Percentiles rank a stretch among this genome's conserved stretches.
Conservation (phyloP, 768 basidiomycete species). For the Sistotremastrum niveocremeum region DNA sequence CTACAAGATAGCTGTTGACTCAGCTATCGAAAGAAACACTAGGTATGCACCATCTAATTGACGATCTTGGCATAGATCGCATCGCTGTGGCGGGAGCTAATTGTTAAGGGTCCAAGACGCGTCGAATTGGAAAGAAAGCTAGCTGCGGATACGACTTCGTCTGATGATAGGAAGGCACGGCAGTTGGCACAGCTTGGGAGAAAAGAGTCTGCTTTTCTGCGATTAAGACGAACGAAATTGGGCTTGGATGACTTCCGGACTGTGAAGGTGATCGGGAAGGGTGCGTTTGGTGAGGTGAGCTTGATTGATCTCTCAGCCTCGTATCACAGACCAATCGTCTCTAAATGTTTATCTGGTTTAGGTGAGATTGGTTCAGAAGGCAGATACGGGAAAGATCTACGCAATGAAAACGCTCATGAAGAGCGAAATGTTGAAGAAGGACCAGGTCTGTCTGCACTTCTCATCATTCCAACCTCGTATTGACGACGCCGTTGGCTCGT, state of each 20-base stretch:
- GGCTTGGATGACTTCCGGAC: slow-evolving; percentile 89
- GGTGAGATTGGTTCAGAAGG: slow-evolving; percentile 92
- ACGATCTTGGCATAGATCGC: background rate
- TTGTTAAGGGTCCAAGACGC: slow-evolving; percentile 37
- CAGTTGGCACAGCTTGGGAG: slow-evolving; percentile 74
- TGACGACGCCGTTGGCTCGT: slow-evolving; percentile 1
- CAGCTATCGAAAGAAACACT: slow-evolving; percentile 86
- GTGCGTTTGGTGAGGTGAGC: slow-evolving; percentile 91
- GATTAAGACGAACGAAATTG: slow-evolving; percentile 78
- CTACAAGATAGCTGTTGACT: slow-evolving; percentile 93
- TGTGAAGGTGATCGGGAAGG: slow-evolving; percentile 98
- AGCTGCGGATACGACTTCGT: slow-evolving; percentile 49
- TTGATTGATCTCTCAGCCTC: background rate
- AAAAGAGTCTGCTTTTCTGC: slow-evolving; percentile 80
- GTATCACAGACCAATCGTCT: background rate
- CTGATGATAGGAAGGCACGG: slow-evolving; percentile 77
- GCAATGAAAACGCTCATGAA: slow-evolving; percentile 98
- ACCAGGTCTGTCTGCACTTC: slow-evolving; percentile 52
- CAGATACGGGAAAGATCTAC: slow-evolving; percentile 94
- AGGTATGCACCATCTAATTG: slow-evolving; percentile 34
- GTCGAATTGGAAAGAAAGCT: slow-evolving; percentile 77
- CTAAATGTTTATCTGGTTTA: slow-evolving; percentile 13
- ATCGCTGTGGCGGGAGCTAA: background rate
- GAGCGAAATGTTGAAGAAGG: slow-evolving; percentile 98
- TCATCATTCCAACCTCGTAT: background rate